A percentile compares a stretch with the other conserved stretches of the same genome.
These are phyloP conservation scores for Lavandula angustifolia DNA, from an alignment of 257 asterid genomes.

Conservation along the genomic window DNA sequence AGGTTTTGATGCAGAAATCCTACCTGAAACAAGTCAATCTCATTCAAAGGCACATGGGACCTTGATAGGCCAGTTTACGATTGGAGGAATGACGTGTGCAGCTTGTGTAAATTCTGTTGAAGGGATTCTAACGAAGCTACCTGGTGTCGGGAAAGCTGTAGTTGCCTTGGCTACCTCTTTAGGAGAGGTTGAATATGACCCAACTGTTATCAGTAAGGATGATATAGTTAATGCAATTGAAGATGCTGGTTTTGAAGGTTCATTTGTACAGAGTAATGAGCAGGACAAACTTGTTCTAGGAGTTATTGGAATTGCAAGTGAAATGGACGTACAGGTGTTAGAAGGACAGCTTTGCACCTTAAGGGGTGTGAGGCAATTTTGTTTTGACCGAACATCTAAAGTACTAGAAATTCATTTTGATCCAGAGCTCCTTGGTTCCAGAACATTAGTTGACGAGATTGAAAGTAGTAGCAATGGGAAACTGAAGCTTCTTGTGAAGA, in stretches of 20 bases:
- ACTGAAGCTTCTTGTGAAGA: constrained; percentile 66
- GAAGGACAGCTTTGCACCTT: constrained; percentile 66
- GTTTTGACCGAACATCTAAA: constrained; percentile 48
- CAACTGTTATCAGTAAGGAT: constrained; percentile 64
- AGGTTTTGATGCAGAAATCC: constrained; percentile 92
- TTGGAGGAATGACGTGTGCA: constrained; percentile 99
- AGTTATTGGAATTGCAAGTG: constrained; percentile 67
- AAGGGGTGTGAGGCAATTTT: constrained; percentile 77
- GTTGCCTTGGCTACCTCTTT: constrained; percentile 90
- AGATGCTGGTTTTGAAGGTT: constrained; percentile 98
- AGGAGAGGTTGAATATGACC: constrained; percentile 94
- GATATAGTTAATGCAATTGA: constrained; percentile 78
- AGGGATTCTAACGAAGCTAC: constrained; percentile 70
- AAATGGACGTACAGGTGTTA: constrained; percentile 64
- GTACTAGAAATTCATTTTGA: constrained; percentile 82
- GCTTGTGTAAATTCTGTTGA: constrained; percentile 98
- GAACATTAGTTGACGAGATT: constrained; percentile 76
- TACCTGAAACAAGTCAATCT: constrained; percentile 63
- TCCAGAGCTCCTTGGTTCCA: constrained; percentile 87
- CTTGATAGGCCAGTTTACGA: constrained; percentile 82
- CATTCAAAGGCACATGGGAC: constrained; percentile 47
- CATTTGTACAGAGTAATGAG: constrained; percentile 90
- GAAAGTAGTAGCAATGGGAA: constrained; percentile 71
- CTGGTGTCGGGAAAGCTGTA: constrained; percentile 81
- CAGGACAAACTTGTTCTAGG: constrained; percentile 77